A percentile compares a stretch with the other conserved stretches of the same genome.
Evolutionary conservation across 805 yeast species (phyloP).

Genomic region (Jamesozyma lodderae): DNA sequence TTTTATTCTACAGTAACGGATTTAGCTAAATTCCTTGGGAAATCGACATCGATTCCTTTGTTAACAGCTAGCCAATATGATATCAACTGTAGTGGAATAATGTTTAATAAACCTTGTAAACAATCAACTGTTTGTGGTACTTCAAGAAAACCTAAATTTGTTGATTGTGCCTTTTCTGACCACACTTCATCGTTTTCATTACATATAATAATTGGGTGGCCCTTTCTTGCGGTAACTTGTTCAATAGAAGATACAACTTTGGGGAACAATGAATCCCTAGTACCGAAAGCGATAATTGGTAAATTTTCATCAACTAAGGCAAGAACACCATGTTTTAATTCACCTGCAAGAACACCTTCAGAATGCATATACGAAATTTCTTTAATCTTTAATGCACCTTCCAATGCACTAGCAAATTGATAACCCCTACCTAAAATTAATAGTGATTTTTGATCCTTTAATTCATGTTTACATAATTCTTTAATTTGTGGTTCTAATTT

Average conservation of each 20-base stretch:
- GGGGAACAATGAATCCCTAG: constrained; percentile 92
- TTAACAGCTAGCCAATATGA: constrained; percentile 94
- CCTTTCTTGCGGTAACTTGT: constrained; percentile 95
- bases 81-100: constrained; percentile 89
- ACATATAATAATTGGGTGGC: constrained; percentile 89
- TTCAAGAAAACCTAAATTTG: constrained; percentile 61
- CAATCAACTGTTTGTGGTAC: constrained; percentile 96
- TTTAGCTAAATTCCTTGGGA: constrained; percentile 97
- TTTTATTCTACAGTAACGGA: constrained; percentile 94
- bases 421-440: constrained; percentile 94
- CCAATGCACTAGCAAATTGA: constrained; percentile 94
- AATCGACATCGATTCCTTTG: constrained; percentile 94
- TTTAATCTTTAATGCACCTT: constrained; percentile 96
- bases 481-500: constrained; percentile 65
- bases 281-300: constrained; percentile 93
- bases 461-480: constrained; percentile 57
- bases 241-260: constrained; percentile 91
- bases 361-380: constrained; percentile 98
- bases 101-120: constrained; percentile 90
- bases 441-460: constrained; percentile 77
- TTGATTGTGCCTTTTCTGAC: constrained; percentile 32
- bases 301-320: constrained; percentile 90
- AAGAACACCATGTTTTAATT: constrained; percentile 94
- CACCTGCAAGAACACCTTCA: constrained; percentile 99
- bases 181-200: constrained; percentile 69